Evolutionary conservation across 2,329 filamentous ascomycete species (phyloP), one percentile per base, ranked within the genome.

Genomic region (Taxawa tesnikishii): DNA sequence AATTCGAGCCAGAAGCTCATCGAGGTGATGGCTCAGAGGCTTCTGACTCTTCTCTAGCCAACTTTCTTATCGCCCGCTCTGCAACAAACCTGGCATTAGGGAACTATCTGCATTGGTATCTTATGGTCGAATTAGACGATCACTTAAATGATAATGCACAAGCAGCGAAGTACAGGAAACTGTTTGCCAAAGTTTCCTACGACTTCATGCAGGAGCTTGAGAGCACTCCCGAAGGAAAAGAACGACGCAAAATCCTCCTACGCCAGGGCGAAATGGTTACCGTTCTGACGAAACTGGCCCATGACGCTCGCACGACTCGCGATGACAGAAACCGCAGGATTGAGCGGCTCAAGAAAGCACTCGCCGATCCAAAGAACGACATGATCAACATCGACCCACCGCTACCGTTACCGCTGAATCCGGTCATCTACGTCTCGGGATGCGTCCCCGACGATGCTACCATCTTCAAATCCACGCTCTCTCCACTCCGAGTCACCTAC

Each of bases 121-220:
- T 98, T 3, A 94, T 94, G 77, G 90, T 98, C 2, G 92, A 98
- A 58, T 92, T 87, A 44, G 84, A 92, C 45, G 88, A 94, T 52
- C 57, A 60, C 24, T 85, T 80, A 42, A 37, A 32, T 9, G 30
- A 39, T 18, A 43, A 50, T 6, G 31, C 47, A 3, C 38, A 44
- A 9, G 70, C 75, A 14, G 66, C 73, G 4, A 75, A 78, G 35
- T 80, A 88, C 49, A 79, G 83, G 28, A 82, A 83, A 40, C 75
- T 96, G 12, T 98, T 94, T 55, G 79, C 83, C 16, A 85, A 88
- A 46, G 83, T 98, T 6, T 87, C 90, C 37, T 98, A 85, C 48
- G 84, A 96, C 49, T 98, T 96, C 55, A 94, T 96, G 85, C 67
- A 73, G 5, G 83, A 90, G 54, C 65, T 96, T 3, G 79, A 84